phyloP scores from a whole-genome alignment of 2,329 filamentous ascomycete genomes.

The Claviceps sorghi region DNA sequence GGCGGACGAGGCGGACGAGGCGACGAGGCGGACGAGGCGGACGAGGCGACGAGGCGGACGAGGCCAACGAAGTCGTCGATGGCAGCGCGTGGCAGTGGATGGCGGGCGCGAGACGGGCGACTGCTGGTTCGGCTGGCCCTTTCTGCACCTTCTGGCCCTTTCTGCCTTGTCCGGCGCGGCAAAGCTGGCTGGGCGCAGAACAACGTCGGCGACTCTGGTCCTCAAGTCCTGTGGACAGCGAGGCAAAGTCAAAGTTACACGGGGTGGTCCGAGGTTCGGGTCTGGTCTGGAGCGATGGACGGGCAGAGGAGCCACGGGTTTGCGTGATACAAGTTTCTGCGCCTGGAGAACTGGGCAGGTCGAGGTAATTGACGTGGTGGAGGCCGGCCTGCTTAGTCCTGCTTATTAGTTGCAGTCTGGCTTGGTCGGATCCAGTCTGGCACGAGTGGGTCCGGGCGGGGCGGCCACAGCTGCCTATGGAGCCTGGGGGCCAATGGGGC shows the following conservation, averaged over 20 bases:
- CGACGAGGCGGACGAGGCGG: slow-evolving; percentile 7
- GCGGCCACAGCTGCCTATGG: not conserved
- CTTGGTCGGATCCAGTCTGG: not conserved
- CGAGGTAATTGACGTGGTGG: slow-evolving; percentile 6
- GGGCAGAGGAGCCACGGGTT: slow-evolving; percentile 10
- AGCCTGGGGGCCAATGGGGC: not conserved
- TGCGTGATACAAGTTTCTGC: slow-evolving; percentile 12
- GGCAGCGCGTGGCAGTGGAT: slow-evolving; percentile 4
- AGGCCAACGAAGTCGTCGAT: slow-evolving; percentile 6
- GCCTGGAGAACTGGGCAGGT: slow-evolving; percentile 5
- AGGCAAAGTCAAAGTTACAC: slow-evolving; percentile 11
- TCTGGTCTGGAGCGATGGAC: slow-evolving; percentile 6
- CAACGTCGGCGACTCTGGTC: not conserved
- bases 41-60: slow-evolving; percentile 10
- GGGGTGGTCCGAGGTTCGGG: slow-evolving; percentile 10
- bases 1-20: not conserved
- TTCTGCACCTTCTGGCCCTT: too few species aligned
- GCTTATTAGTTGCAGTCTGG: not conserved
- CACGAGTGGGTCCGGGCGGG: not conserved
- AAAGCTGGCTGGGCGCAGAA: slow-evolving; percentile 7
- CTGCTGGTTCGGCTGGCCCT: slow-evolving; percentile 5
- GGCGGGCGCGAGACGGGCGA: not conserved
- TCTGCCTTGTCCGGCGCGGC: not conserved
- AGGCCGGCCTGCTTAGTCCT: not conserved
- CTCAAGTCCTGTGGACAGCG: slow-evolving; percentile 7